Evolutionary conservation across 2,329 filamentous ascomycete species (phyloP).

Genomic region (Leptographium galeiforme): DNA sequence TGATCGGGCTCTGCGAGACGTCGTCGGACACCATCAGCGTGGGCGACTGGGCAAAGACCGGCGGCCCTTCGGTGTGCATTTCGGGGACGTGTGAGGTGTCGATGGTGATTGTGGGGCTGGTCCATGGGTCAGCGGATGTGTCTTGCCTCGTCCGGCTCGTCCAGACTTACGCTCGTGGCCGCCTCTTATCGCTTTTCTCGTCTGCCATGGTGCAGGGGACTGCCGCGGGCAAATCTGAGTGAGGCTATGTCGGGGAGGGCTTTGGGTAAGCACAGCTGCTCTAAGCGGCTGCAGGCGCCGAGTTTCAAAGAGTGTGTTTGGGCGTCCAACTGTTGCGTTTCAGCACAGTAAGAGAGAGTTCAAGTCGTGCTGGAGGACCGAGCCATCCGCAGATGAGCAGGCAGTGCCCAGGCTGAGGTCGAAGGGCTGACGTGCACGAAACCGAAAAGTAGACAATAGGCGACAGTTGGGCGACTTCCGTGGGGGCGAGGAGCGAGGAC

Average conservation of each 20-base stretch:
- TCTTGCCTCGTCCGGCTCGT: neutral
- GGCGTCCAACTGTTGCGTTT: neutral
- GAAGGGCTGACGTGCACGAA: too few relatives aligned
- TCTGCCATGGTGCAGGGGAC: neutral
- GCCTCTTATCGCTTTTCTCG: neutral
- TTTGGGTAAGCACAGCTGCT: neutral
- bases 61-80: conserved; percentile 17
- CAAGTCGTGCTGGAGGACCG: neutral
- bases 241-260: neutral
- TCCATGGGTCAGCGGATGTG: neutral
- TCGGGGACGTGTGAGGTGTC: conserved; percentile 28
- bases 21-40: conserved; percentile 23
- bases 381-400: too few relatives aligned
- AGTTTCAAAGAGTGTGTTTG: too few relatives aligned
- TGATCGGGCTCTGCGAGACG: conserved; percentile 23
- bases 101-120: conserved; percentile 41
- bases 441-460: too few relatives aligned
- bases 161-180: conserved; percentile 8
- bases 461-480: too few relatives aligned
- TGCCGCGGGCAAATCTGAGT: neutral
- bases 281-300: too few relatives aligned
- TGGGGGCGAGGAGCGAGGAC: too few relatives aligned
- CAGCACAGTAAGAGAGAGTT: neutral
- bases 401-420: too few relatives aligned
- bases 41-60: conserved; percentile 18